These are phyloP conservation scores for Prunus fruticosa DNA, from an alignment of 306 rosid species.

Conservation along the genomic window DNA sequence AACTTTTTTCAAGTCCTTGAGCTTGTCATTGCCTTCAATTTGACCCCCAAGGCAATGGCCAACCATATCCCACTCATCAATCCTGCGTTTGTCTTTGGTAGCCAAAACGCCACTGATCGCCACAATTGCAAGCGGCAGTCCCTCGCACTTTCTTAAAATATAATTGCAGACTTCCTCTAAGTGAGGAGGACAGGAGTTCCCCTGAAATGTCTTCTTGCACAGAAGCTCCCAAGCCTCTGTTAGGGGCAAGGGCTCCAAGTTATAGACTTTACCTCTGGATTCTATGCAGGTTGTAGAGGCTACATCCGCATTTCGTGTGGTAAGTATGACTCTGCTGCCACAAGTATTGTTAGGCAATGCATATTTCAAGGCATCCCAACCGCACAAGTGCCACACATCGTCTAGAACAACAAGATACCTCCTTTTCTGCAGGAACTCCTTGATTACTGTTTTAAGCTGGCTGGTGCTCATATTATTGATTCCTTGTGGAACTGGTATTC, in stretches of 20 bases:
- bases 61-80: conserved; percentile 31
- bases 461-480: conserved; percentile 31
- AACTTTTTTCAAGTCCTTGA: conserved; percentile 27
- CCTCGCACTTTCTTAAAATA: conserved; percentile 48
- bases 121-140: conserved; percentile 65
- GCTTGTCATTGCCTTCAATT: conserved; percentile 47
- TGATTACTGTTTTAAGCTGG: conserved; percentile 33
- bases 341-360: conserved; percentile 41
- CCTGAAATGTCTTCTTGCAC: conserved; percentile 47
- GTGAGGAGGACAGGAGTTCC: conserved; percentile 43
- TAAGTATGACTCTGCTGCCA: conserved; percentile 50
- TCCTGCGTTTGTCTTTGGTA: conserved; percentile 41
- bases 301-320: conserved; percentile 43
- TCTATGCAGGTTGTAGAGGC: conserved; percentile 34
- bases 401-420: conserved; percentile 53
- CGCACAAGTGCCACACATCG: conserved; percentile 44
- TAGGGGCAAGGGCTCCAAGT: conserved; percentile 37
- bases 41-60: conserved; percentile 33
- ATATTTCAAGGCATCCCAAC: conserved; percentile 52
- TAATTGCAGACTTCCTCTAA: conserved; percentile 28
- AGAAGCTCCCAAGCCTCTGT: conserved; percentile 47
- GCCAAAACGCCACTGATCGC: conserved; percentile 57
- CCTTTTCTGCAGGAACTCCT: conserved; percentile 36
- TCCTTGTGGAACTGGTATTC: conserved; percentile 34
- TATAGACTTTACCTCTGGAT: conserved; percentile 36